Conservation (phyloP, 2,329 filamentous ascomycete genomes). For the Cercospora zeina region DNA sequence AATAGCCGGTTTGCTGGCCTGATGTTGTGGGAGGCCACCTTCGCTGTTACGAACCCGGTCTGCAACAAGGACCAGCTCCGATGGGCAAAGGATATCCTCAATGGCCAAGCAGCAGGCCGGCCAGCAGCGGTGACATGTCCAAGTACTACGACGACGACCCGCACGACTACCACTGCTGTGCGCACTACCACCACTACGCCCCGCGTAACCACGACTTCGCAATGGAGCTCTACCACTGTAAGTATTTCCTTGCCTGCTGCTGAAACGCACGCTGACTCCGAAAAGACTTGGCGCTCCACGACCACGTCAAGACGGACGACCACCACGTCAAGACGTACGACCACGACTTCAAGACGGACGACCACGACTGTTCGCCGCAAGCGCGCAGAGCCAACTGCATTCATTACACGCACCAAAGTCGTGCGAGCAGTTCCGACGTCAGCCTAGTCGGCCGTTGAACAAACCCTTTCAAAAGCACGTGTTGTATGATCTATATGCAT, state of each 20-base stretch:
- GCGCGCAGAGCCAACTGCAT: constrained; percentile 10
- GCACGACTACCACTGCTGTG: neutral
- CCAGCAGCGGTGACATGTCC: constrained; percentile 9
- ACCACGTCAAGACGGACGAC: neutral
- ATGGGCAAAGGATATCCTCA: constrained; percentile 52
- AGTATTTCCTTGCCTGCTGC: neutral
- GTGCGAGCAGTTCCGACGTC: constrained; percentile 3
- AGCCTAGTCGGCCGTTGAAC: neutral
- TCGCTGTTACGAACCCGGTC: constrained; percentile 39
- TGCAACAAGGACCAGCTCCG: constrained; percentile 49
- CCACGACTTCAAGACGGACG: constrained; percentile 7
- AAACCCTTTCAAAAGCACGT: neutral
- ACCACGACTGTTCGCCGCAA: constrained; percentile 22
- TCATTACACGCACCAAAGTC: neutral
- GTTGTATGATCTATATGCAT: neutral
- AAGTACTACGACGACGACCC: constrained; percentile 4
- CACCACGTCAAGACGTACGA: constrained; percentile 20
- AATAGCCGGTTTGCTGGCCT: constrained; percentile 56
- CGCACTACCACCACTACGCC: constrained; percentile 1
- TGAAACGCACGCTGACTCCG: neutral
- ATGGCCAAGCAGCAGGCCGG: constrained; percentile 5
- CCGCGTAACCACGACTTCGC: constrained; percentile 1
- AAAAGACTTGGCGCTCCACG: neutral
- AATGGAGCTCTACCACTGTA: neutral
- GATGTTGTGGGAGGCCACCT: constrained; percentile 61